Conservation (phyloP, 2,329 filamentous ascomycete genomes). For the Drechmeria coniospora region DNA sequence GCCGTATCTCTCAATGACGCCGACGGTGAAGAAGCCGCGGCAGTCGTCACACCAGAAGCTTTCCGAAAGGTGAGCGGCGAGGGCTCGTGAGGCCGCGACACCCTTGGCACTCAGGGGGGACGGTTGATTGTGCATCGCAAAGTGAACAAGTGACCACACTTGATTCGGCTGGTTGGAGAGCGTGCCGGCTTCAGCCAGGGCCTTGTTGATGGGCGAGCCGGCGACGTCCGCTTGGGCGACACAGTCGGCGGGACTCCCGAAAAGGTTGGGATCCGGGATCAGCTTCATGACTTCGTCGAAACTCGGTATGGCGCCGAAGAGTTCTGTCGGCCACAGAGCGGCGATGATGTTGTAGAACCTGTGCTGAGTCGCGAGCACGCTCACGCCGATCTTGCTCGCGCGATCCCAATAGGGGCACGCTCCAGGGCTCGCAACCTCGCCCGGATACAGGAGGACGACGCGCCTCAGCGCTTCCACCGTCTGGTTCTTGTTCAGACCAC, state of each 20-base stretch:
- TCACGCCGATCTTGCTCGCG: background rate
- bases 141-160: background rate
- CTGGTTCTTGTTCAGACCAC: background rate
- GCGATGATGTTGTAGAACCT: background rate
- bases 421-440: background rate
- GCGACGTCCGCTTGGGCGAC: background rate
- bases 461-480: background rate
- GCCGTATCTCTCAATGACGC: background rate
- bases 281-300: background rate
- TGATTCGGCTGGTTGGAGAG: background rate
- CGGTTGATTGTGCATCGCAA: background rate
- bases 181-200: background rate
- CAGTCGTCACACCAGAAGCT: constrained; percentile 1
- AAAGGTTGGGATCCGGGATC: constrained; percentile 1
- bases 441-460: background rate
- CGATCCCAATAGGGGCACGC: background rate
- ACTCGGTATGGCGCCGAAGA: background rate
- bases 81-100: background rate
- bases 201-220: background rate
- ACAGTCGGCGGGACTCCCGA: background rate
- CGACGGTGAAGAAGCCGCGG: background rate
- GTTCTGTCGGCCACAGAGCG: background rate
- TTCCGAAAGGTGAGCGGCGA: constrained; percentile 1
- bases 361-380: background rate
- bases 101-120: background rate